Percentiles rank a stretch among this genome's conserved stretches.
Evolutionary conservation across 768 basidiomycete genomes (phyloP).

Genomic region (Agaricus blazei): DNA sequence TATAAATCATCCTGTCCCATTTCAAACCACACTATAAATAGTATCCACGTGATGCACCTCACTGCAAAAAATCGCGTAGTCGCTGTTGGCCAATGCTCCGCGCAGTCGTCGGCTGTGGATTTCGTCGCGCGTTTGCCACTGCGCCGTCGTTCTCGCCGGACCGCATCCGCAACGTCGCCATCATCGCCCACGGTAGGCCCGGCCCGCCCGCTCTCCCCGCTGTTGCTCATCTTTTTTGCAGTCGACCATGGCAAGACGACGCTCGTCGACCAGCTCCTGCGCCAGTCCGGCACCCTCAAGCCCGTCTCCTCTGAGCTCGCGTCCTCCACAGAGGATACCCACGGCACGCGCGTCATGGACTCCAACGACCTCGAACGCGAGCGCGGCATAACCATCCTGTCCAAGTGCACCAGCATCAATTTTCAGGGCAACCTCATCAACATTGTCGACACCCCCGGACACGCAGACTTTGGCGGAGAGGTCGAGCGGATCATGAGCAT

Average conservation of each 20-base stretch:
- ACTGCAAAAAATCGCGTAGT: no score
- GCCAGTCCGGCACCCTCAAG: conserved; percentile 42
- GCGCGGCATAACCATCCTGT: conserved; percentile 57
- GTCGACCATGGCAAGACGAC: conserved; percentile 53
- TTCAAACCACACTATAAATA: no score
- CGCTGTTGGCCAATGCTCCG: not conserved
- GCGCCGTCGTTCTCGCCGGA: conserved; percentile 15
- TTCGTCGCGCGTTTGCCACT: conserved; percentile 3
- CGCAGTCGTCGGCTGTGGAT: conserved; percentile 3
- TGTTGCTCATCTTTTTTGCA: conserved; percentile 12
- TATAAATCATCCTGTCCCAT: no score
- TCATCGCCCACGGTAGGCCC: conserved; percentile 42
- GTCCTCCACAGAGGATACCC: conserved; percentile 24
- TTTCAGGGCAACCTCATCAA: conserved; percentile 49
- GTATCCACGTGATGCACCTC: no score
- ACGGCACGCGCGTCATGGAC: conserved; percentile 45
- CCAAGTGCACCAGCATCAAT: conserved; percentile 49
- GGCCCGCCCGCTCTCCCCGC: conserved; percentile 11
- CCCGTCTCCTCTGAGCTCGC: conserved; percentile 21
- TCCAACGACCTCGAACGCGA: conserved; percentile 52
- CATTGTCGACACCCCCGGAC: conserved; percentile 58
- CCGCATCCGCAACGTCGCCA: conserved; percentile 43
- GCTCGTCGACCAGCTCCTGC: conserved; percentile 45
- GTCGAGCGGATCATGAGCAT: conserved; percentile 58
- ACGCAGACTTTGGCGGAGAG: conserved; percentile 61